Conservation (phyloP, 1,284 basidiomycete genomes). For the Ganoderma lingzhi region DNA sequence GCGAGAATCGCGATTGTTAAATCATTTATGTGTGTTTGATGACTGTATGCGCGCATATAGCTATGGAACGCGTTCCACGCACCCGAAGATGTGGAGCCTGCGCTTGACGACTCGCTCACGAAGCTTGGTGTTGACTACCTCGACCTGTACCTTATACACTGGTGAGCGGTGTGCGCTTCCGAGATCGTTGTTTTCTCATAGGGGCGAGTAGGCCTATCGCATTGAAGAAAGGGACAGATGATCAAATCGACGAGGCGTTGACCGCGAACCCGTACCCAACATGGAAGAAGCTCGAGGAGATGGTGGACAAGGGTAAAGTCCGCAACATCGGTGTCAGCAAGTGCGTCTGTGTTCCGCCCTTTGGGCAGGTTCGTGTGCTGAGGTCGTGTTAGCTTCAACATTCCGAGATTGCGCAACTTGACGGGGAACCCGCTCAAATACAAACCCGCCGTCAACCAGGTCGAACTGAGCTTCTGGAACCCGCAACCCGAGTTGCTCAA, state of each 20-base stretch:
- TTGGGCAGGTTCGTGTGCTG: neutral
- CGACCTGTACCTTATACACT: conserved; percentile 85
- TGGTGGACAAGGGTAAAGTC: conserved; percentile 81
- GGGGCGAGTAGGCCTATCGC: conserved; percentile 64
- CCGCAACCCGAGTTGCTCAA: conserved; percentile 84
- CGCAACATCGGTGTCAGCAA: conserved; percentile 88
- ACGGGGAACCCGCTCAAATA: conserved; percentile 78
- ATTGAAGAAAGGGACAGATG: conserved; percentile 64
- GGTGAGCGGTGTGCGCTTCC: conserved; percentile 55
- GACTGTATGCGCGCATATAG: conserved; percentile 39
- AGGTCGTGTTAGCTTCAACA: conserved; percentile 57
- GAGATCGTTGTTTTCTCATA: neutral
- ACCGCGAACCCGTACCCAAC: conserved; percentile 81
- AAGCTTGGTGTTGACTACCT: conserved; percentile 80
- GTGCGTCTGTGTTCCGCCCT: conserved; percentile 45
- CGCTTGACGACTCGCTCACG: conserved; percentile 72
- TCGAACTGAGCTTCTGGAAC: conserved; percentile 85
- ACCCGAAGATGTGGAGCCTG: conserved; percentile 70
- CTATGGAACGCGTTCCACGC: conserved; percentile 77
- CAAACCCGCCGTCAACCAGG: conserved; percentile 82
- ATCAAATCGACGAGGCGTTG: conserved; percentile 63
- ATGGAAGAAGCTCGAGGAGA: conserved; percentile 85
- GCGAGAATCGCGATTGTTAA: conserved; percentile 14
- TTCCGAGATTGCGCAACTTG: conserved; percentile 66
- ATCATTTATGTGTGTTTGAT: neutral